These are phyloP conservation scores for Torrubiella hemipterigena DNA, from an alignment of 2,329 filamentous ascomycete genomes.

Conservation along the genomic window DNA sequence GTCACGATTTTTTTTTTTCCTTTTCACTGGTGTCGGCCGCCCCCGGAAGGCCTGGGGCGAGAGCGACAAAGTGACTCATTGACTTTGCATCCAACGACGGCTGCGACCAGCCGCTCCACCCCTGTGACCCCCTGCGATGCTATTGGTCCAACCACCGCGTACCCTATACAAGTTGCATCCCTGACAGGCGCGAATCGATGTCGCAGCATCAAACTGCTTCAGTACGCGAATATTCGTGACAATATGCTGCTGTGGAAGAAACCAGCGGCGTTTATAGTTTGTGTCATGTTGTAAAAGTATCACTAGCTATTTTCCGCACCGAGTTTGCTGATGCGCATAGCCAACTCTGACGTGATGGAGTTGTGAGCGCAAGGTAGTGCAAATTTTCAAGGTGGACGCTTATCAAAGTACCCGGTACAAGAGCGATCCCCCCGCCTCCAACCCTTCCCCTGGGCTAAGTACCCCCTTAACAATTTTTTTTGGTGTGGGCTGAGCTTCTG, in stretches of 20 bases:
- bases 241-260: too few species aligned
- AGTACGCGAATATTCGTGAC: conserved; percentile 4
- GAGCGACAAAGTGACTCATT: conserved; percentile 8
- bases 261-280: too few species aligned
- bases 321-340: too few species aligned
- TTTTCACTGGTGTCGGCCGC: too few species aligned
- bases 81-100: conserved; percentile 4
- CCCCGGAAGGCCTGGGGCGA: too few species aligned
- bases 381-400: conserved; percentile 18
- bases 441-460: too few species aligned
- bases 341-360: too few species aligned
- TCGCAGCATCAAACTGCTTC: neutral
- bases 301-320: conserved; percentile 2
- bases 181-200: conserved; percentile 4
- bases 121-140: neutral
- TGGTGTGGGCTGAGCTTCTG: too few species aligned
- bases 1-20: too few species aligned
- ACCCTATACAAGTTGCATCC: conserved; percentile 5
- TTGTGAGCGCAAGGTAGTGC: too few species aligned
- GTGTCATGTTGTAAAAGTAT: neutral
- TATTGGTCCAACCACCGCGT: conserved; percentile 3
- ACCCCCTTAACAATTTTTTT: conserved; percentile 25
- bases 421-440: too few species aligned
- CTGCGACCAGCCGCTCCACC: conserved; percentile 4
- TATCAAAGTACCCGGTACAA: conserved; percentile 16